These are phyloP conservation scores for Malus sylvestris DNA, from an alignment of 306 rosid genomes.

Conservation along the genomic window DNA sequence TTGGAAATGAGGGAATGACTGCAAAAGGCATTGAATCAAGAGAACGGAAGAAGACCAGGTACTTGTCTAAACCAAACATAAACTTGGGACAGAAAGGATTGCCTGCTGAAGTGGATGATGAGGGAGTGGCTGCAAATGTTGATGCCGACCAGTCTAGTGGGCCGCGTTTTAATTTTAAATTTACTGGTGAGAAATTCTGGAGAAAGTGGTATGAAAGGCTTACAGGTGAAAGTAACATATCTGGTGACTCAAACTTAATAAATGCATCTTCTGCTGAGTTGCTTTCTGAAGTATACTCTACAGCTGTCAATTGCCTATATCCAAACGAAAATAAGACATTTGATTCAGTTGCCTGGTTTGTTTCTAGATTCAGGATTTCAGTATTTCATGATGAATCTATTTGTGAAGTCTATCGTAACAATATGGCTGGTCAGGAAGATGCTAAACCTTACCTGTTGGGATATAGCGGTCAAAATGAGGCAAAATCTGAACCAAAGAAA, in stretches of 20 bases:
- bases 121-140: conserved; percentile 16
- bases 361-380: conserved; percentile 59
- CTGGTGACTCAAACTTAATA: conserved; percentile 29
- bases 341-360: conserved; percentile 58
- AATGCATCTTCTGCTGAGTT: conserved; percentile 38
- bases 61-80: conserved; percentile 69
- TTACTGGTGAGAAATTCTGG: conserved; percentile 51
- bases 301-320: conserved; percentile 55
- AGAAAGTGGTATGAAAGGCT: conserved; percentile 58
- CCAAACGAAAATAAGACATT: conserved; percentile 31
- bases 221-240: conserved; percentile 17
- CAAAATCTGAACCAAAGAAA: conserved; percentile 26
- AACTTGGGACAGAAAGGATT: conserved; percentile 35
- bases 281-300: conserved; percentile 58
- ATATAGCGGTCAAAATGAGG: conserved; percentile 15
- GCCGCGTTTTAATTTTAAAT: conserved; percentile 28
- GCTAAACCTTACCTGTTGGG: conserved; percentile 21
- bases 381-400: conserved; percentile 49
- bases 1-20: conserved; percentile 6
- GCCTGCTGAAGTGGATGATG: conserved; percentile 31
- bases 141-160: conserved; percentile 3
- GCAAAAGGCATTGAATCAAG: conserved; percentile 45
- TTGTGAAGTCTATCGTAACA: conserved; percentile 11
- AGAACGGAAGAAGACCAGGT: conserved; percentile 75
- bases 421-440: conserved; percentile 8